Conservation (phyloP, 179 eudicot species). For the Amaranthus tricolor region DNA sequence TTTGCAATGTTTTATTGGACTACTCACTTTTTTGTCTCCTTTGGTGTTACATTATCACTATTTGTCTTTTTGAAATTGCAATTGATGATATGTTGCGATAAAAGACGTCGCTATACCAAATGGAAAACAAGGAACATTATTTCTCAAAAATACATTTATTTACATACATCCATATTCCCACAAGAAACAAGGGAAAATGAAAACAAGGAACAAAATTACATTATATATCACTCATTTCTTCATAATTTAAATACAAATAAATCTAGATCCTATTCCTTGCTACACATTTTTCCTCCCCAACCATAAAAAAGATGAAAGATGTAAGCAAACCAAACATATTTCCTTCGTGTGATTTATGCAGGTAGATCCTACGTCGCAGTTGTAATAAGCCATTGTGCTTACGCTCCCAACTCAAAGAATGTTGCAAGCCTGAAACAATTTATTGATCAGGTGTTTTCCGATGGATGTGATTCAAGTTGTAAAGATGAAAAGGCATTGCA, state of each 20-base stretch:
- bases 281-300: not conserved
- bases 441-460: not conserved
- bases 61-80: no score
- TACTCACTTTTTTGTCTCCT: no score
- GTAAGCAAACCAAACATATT: not conserved
- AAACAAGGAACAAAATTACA: not conserved
- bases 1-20: no score
- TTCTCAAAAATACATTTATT: not conserved
- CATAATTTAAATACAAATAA: conserved; percentile 4
- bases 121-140: no score
- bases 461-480: not conserved
- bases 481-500: no score
- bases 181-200: not conserved
- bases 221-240: conserved; percentile 1
- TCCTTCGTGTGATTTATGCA: not conserved
- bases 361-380: not conserved
- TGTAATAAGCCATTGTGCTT: not conserved
- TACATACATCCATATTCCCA: not conserved
- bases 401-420: not conserved
- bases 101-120: no score
- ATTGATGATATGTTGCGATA: no score
- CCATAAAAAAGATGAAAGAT: not conserved
- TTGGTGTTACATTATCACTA: no score
- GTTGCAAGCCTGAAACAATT: not conserved
- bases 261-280: not conserved